Conservation (phyloP, 2,329 filamentous ascomycete genomes). For the Cercospora sesami region DNA sequence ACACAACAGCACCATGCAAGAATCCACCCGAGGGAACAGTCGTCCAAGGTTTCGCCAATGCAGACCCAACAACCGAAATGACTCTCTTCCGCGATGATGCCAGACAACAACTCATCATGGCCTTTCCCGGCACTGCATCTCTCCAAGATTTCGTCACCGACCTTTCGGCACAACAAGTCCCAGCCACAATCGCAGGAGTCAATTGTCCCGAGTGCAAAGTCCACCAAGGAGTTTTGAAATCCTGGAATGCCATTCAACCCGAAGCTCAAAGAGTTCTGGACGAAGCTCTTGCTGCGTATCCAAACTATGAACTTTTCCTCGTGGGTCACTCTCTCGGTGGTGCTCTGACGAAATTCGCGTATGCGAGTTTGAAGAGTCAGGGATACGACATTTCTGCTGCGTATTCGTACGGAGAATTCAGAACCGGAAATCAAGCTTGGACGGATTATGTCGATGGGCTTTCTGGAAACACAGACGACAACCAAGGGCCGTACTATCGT, state of each 20-base stretch:
- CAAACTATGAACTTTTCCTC: constrained; percentile 13
- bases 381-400: constrained; percentile 7
- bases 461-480: constrained; percentile 1
- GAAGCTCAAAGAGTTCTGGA: constrained; percentile 6
- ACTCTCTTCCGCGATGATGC: constrained; percentile 19
- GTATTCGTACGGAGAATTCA: constrained; percentile 18
- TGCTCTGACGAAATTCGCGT: constrained; percentile 14
- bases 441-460: constrained; percentile 11
- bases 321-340: constrained; percentile 18
- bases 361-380: constrained; percentile 10
- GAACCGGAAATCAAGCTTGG: constrained; percentile 13
- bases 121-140: constrained; percentile 18
- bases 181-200: constrained; percentile 13
- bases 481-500: constrained; percentile 16
- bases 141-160: constrained; percentile 18
- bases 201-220: constrained; percentile 17
- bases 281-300: not conserved
- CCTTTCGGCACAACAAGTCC: constrained; percentile 11
- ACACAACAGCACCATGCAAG: constrained; percentile 13
- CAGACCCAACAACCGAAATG: constrained; percentile 13
- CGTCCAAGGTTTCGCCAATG: constrained; percentile 20
- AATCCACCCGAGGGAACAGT: constrained; percentile 12
- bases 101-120: constrained; percentile 13
- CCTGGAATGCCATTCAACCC: constrained; percentile 11
- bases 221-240: constrained; percentile 15